Base-by-base conservation (phyloP, 192 early-diverging fungal species). In the Coemansia sp. region DNA sequence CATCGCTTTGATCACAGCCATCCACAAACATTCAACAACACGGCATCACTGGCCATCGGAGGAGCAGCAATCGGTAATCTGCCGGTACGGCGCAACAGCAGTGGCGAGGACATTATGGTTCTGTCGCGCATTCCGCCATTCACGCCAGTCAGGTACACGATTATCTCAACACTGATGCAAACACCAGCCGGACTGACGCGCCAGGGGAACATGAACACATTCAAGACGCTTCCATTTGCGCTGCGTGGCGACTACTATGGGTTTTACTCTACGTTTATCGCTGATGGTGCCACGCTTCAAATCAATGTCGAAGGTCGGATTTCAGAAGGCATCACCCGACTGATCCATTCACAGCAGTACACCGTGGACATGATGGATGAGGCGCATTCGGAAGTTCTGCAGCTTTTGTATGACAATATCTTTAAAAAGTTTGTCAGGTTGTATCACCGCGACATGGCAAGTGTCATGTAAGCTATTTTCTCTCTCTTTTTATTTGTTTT, bases 311-410 rank as follows among this genome's bases (percentile, higher is more conserved):
- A 76, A 57, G 84, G 79, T 40, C 69, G 73, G 6, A 82, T 78
- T 41, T 74, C 77, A 0, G 79, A 82, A 22, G 69, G 59, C 19
- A 82, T 85, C 58, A 85, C 84, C 11, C 48, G 80, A 0, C 55
- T 72, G 7, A 78, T 85, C 22, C 76, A 78, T 47, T 77, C 79
- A 32, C 73, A 82, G 56, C 68, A 82, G 62, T 85, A 85, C 46
- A 82, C 76, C 11, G 76, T 82, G 8, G 84, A 85, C 22, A 85
- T 85, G 84, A 83, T 85, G 73, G 84, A 85, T 42, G 77, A 83
- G 56, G 84, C 80, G 0, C 84, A 80, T 45, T 59, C 74, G n/a
- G 84, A 85, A 61, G 84, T 85, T 10, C 63, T 85, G 65, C 77
- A 85, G 59, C 77, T 85, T 39, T 74, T 85, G 12, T 85, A 85